phyloP scores from a whole-genome alignment of 352 stramenopile species.

The Phytophthora litchii region DNA sequence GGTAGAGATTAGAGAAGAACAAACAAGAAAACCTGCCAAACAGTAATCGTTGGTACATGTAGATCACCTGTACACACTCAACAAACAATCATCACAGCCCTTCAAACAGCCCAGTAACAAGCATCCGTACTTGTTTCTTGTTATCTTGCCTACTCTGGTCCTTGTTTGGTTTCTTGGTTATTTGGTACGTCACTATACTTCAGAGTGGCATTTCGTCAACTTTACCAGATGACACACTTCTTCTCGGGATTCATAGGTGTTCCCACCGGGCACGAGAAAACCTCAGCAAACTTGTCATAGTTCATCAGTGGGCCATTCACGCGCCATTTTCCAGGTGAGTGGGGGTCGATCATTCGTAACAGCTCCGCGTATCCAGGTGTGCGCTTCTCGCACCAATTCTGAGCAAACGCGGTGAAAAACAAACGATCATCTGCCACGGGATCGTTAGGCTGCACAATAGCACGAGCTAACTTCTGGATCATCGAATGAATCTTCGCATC shows the following conservation, averaged over 20 bases:
- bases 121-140: not conserved
- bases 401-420: slow-evolving; percentile 75
- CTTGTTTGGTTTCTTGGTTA: not conserved
- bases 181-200: not conserved
- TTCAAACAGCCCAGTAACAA: not conserved
- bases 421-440: slow-evolving; percentile 48
- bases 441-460: slow-evolving; percentile 29
- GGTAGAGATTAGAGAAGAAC: too few species aligned
- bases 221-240: slow-evolving; percentile 76
- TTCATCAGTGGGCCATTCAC: slow-evolving; percentile 74
- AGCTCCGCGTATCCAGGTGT: slow-evolving; percentile 50
- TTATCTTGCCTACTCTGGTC: not conserved
- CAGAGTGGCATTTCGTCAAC: not conserved
- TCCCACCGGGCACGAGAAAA: slow-evolving; percentile 66
- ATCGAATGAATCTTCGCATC: slow-evolving; percentile 31
- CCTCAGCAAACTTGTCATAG: slow-evolving; percentile 62
- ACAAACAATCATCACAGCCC: too few species aligned
- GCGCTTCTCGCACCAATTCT: slow-evolving; percentile 70
- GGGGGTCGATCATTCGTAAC: slow-evolving; percentile 54
- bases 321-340: slow-evolving; percentile 69
- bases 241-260: slow-evolving; percentile 72
- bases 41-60: too few species aligned
- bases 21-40: too few species aligned
- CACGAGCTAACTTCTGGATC: slow-evolving; percentile 33
- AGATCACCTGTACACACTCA: too few species aligned